These are phyloP conservation scores for Eucalyptus coolabah DNA, from an alignment of 345 rosid species.

Conservation along the genomic window DNA sequence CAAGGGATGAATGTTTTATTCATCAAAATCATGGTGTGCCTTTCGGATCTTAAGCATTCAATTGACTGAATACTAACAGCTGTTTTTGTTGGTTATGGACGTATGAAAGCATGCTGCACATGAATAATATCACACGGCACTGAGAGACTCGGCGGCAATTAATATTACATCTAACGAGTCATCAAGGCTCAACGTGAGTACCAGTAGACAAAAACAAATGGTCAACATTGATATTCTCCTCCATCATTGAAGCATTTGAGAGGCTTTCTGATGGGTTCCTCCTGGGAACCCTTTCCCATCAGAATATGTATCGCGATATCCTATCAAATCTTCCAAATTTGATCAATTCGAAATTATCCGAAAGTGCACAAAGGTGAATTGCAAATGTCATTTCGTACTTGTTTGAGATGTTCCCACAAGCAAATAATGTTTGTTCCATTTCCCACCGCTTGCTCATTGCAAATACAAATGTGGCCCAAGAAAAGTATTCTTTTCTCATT, in stretches of 20 bases:
- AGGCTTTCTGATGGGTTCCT: not conserved
- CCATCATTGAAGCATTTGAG: not conserved
- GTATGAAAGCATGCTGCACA: not conserved
- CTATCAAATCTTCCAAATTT: not conserved
- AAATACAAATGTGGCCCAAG: not conserved
- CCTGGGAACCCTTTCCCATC: not conserved
- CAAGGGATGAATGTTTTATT: not conserved
- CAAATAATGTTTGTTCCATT: too few relatives aligned
- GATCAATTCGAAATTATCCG: not conserved
- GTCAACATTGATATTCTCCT: not conserved
- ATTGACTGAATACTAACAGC: not conserved
- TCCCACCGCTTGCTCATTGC: too few relatives aligned
- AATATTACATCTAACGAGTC: not conserved
- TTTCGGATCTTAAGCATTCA: not conserved
- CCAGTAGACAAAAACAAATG: not conserved
- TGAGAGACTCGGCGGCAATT: not conserved
- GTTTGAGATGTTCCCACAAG: not conserved
- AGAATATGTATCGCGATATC: not conserved
- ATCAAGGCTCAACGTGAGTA: not conserved
- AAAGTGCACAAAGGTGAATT: not conserved
- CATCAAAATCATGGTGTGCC: not conserved
- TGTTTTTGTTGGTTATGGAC: not conserved
- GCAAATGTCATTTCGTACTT: not conserved
- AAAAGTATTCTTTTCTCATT: not conserved
- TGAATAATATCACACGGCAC: not conserved